Evolutionary conservation across 805 yeast species (phyloP).

Genomic region (Lachancea sp.): DNA sequence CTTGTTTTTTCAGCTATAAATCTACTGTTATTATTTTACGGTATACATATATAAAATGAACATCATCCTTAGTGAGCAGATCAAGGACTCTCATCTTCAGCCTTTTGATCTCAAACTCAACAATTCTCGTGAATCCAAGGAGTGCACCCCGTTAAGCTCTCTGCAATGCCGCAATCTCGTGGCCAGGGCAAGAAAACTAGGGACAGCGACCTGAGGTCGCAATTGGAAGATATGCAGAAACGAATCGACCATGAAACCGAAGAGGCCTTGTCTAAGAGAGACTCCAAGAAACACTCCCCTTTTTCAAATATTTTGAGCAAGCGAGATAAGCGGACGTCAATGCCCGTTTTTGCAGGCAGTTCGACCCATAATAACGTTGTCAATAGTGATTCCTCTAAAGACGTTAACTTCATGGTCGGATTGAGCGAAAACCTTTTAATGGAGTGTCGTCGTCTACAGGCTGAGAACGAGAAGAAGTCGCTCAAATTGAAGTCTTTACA

Average conservation of each 20-base stretch:
- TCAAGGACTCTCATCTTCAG: too few species aligned
- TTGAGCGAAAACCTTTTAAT: constrained; percentile 63
- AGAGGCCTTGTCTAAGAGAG: constrained; percentile 5
- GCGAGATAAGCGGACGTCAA: constrained; percentile 12
- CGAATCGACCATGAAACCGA: constrained; percentile 15
- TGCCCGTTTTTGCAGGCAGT: constrained; percentile 23
- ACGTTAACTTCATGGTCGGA: constrained; percentile 67
- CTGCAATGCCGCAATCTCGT: background rate
- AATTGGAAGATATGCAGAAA: constrained; percentile 22
- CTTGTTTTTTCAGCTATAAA: too few species aligned
- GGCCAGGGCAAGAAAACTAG: background rate
- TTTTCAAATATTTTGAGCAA: constrained; percentile 9
- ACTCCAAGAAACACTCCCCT: constrained; percentile 3
- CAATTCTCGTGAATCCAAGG: too few species aligned
- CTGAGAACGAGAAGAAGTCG: constrained; percentile 49
- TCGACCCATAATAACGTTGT: constrained; percentile 25
- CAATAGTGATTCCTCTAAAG: constrained; percentile 39
- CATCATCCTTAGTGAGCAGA: background rate
- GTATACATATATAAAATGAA: background rate
- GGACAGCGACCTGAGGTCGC: constrained; percentile 10
- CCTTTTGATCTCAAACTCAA: too few species aligned
- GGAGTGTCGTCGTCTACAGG: constrained; percentile 65
- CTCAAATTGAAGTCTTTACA: constrained; percentile 37
- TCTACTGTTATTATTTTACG: too few species aligned
- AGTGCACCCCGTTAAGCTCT: background rate